Evolutionary conservation across 148 eudicot species (phyloP), one percentile per base, ranked within the genome.

Genomic region (Simmondsia chinensis): DNA sequence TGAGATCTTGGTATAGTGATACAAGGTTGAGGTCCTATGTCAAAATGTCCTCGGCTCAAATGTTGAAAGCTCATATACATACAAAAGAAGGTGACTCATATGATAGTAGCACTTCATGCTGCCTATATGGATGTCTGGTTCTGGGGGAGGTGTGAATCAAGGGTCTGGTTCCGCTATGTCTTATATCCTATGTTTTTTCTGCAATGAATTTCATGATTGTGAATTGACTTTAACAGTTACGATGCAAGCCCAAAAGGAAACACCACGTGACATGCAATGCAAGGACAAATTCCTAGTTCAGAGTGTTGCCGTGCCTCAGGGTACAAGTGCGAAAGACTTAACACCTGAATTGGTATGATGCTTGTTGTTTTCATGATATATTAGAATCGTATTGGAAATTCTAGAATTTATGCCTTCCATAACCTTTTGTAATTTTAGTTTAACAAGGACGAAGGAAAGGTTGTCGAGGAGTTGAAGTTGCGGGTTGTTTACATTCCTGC

Each of bases 251-350:
- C 87, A 66, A 43, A 82, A 76, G 57, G 95, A 86, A 52, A 54
- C 75, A 48, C 93, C 95, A n/a, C 43, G 66, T 21, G 87, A 75
- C 65, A 59, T 86, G 83, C 95, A 86, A 56, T 75, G 95, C 72
- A 82, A 68, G 71, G 95, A 86, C 74, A 86, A 87, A 58, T 82
- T 87, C 64, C 75, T 87, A 23, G 61, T 87, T 59, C 96, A 87
- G 63, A 72, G 87, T 56, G 85, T 69, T 57, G 36, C 70, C 38
- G 85, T 71, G 23, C 77, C 85, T 14, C 59, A 59, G 33, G 84
- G 77, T 10, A 50, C 54, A 28, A 66, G 78, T 24, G 16, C 65
- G 20, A 87, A 79, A 63, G 96, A 87, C 40, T 40, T 82, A 25
- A 58, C 73, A 20, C 56, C 76, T 9, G 94, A 87, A 36, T 46